Evolutionary conservation across 495 filamentous ascomycete genomes (phyloP), one percentile per base, ranked within the genome.

Genomic region (Neurospora sp.): DNA sequence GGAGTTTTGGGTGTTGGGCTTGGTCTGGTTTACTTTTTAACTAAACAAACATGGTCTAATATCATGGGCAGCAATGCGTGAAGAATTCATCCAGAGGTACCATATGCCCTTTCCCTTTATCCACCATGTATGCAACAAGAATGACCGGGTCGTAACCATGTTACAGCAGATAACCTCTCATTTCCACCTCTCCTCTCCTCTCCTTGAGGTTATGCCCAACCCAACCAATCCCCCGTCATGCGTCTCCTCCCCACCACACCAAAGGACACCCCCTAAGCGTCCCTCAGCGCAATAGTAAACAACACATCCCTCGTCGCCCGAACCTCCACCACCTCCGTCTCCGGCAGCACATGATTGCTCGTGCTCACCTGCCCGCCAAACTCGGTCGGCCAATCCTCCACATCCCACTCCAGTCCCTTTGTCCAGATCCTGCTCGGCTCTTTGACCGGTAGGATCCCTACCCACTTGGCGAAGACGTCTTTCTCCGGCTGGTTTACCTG

Each of bases 361-460:
- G 96, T 98, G 77, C 94, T 97, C 73, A 99, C 81, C 76, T 91
- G 88, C 0, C 89, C 89, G 0, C 95, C 96, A 80, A 98, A 94
- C 76, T 88, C 85, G 0, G 94, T 97, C 73, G 85, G 81, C 92
- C 93, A 95, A 71, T 91, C 83, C 72, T 85, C 74, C 2, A 99
- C 91, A 81, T 99, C 93, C 95, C 96, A 99, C 77, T 95, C 89
- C 61, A 99, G 83, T 0, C 96, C 96, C 0, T 82, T 79, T 0
- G 93, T 96, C 3, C 88, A 91, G 74, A 99, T 92, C 3, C 85
- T 73, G 44, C 92, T 89, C 5, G 90, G 89, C 31, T 89, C 90
- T 39, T 87, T 91, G 20, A 98, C 80, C 0, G 96, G 96, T 70
- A 99, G 85, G 68, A 99, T 93, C 0, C 96, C 96, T 18, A 94